Base-by-base conservation (phyloP, 140 eudicot genomes). In the Stevia rebaudiana region DNA sequence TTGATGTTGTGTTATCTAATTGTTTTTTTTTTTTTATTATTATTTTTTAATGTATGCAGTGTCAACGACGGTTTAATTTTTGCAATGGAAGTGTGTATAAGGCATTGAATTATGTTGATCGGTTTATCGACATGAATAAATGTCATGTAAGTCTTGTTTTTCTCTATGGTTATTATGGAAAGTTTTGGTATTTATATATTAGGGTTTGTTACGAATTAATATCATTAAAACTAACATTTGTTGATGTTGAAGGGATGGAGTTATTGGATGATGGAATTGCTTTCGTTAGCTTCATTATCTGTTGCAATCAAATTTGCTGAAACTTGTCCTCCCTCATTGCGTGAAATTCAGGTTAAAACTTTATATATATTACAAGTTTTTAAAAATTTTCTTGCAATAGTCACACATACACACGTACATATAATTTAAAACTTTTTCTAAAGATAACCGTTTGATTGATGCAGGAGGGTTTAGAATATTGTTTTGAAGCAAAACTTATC, bases 271-370 rank as follows among this genome's bases (percentile, higher is more conserved):
- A 49, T 87, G 53, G 89, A 80, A 50, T 77, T 87, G 61, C 81
- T 87, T 4, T 74, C 89, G 3, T 62, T 87, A 52, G 86, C 89
- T 40, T 80, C 79, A 49, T 78, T 87, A 63, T 79, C 95, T 0
- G 65, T 74, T 28, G 89, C 95, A 15, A 63, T 76, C 49, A 87
- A 84, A 68, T 87, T 81, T 76, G 73, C 75, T 50, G 92, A 84
- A 49, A 77, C 89, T 11, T 53, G 63, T 35, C 73, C 81, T 46
- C 84, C 69, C 1, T 42, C 80, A 3, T 39, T 84, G 74, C 71
- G 46, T 70, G 83, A 87, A 42, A 69, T 82, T 49, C 94, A 84
- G 83, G 95, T 87, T 15, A n/a, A n/a, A n/a, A n/a, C n/a, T n/a
- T n/a, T n/a, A n/a, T n/a, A n/a, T n/a, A n/a, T n/a, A n/a, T n/a